Percentiles rank a stretch among this genome's conserved stretches.
phyloP scores from a whole-genome alignment of 192 early-diverging fungal genomes.

The Rhizophagus prolifer region DNA sequence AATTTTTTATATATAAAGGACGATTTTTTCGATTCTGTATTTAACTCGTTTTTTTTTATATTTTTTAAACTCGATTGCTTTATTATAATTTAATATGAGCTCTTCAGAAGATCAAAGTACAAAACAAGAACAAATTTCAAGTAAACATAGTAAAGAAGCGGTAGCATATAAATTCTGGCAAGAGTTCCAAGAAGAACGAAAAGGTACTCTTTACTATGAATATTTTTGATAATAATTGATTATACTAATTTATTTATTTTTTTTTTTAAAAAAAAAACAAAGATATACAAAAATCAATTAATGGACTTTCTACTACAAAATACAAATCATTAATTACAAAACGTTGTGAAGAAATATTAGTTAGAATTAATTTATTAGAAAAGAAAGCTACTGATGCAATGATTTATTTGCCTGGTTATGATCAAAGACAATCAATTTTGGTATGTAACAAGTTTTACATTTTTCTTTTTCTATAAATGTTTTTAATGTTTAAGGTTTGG shows the following conservation, averaged over 20 bases:
- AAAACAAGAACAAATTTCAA: background rate
- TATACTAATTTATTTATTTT: background rate
- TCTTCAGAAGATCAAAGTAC: background rate
- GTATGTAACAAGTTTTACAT: constrained; percentile 34
- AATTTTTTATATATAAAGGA: too few relatives aligned
- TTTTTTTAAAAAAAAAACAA: background rate
- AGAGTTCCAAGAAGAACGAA: constrained; percentile 25
- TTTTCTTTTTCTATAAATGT: background rate
- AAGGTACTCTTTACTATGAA: background rate
- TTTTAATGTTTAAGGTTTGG: too few relatives aligned
- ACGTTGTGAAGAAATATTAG: constrained; percentile 38
- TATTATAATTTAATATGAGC: background rate
- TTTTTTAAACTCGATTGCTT: too few relatives aligned
- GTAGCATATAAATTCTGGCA: constrained; percentile 30
- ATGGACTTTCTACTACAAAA: background rate
- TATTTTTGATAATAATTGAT: background rate
- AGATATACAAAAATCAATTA: constrained; percentile 4
- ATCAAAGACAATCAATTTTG: constrained; percentile 60
- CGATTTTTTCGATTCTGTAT: too few relatives aligned
- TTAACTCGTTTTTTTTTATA: too few relatives aligned
- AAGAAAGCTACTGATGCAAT: constrained; percentile 63
- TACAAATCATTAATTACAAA: constrained; percentile 12
- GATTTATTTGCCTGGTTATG: constrained; percentile 64
- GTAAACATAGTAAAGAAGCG: constrained; percentile 19
- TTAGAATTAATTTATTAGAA: constrained; percentile 54